Conservation (phyloP, 352 stramenopile species). For the Phytophthora pistaciae region DNA sequence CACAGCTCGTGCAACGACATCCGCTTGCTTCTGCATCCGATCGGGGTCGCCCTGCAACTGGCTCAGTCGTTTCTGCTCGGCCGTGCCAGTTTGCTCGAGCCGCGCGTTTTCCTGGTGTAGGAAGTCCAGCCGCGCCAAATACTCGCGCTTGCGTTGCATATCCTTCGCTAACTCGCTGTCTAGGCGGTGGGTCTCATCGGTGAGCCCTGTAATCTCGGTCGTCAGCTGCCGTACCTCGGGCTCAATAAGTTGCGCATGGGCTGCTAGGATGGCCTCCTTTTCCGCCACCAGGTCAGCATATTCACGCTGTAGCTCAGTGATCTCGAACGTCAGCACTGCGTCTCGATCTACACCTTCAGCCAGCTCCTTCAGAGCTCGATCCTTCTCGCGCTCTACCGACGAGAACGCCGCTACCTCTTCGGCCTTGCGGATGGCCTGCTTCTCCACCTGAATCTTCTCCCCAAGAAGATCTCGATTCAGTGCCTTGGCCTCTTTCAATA, state of each 20-base stretch:
- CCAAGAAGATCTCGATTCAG: constrained; percentile 87
- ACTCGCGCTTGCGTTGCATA: constrained; percentile 67
- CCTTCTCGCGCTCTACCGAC: constrained; percentile 84
- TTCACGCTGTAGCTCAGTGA: constrained; percentile 88
- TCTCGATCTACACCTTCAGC: constrained; percentile 83
- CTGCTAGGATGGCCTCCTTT: constrained; percentile 79
- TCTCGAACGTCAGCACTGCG: constrained; percentile 87
- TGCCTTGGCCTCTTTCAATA: constrained; percentile 84
- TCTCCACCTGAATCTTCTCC: constrained; percentile 89
- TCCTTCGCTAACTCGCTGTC: constrained; percentile 82
- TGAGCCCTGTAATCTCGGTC: constrained; percentile 68
- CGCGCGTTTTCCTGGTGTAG: constrained; percentile 69
- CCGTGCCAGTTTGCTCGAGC: constrained; percentile 53
- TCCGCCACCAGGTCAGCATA: constrained; percentile 74
- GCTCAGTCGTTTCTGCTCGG: constrained; percentile 67
- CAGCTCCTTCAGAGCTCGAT: constrained; percentile 80
- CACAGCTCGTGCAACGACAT: constrained; percentile 87
- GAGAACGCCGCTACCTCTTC: constrained; percentile 81
- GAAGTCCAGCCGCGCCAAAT: constrained; percentile 66
- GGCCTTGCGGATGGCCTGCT: constrained; percentile 86
- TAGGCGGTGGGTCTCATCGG: constrained; percentile 73
- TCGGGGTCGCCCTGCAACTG: constrained; percentile 83
- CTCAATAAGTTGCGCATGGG: constrained; percentile 87
- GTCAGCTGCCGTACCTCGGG: constrained; percentile 83
- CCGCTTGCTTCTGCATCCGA: constrained; percentile 86